Evolutionary conservation across 345 rosid species (phyloP), one percentile per base, ranked within the genome.

Genomic region (Bruguiera sexangula): DNA sequence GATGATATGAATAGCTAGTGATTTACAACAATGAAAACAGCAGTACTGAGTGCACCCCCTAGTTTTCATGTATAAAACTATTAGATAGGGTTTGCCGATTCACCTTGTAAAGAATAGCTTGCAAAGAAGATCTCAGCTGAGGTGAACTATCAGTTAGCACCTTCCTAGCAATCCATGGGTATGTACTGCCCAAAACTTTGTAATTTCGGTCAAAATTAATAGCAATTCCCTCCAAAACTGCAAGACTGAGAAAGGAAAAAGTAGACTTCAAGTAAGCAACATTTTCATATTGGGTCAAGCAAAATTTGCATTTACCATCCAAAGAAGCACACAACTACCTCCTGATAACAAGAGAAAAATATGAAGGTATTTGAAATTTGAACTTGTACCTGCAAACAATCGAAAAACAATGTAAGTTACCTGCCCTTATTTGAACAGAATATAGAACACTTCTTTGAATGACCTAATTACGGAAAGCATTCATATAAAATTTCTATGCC

Each of bases 81-180:
- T 27, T 6, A 21, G 30, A 1, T 6, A 21, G 10, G 6, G 6
- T 22, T 39, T 48, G 53, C 64, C 60, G 69, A 55, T 37, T 75
- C 69, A 91, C 98, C 96, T 93, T 76, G 53, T 93, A 93, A 59
- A 93, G 90, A 80, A 93, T 91, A 75, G 82, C 68, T 68, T 75
- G 87, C 73, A 93, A 80, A 75, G 98, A 88, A 57, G 88, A 80
- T 80, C 79, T 88, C 73, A 91, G 84, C 78, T 91, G 86, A 0
- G 97, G 96, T 71, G 98, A 93, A 82, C 90, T 81, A 69, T 93
- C 92, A 60, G 92, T 89, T 66, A 93, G 77, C 37, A 93, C 87
- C 81, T 93, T 93, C 77, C 83, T 89, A 31, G 98, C 97, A 76
- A 93, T 93, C 97, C 97, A 93, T n/a, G 98, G 98, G 75, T 91